phyloP scores from a whole-genome alignment of 2,329 filamentous ascomycete species.

The Aspergillus brunneoviolaceus region DNA sequence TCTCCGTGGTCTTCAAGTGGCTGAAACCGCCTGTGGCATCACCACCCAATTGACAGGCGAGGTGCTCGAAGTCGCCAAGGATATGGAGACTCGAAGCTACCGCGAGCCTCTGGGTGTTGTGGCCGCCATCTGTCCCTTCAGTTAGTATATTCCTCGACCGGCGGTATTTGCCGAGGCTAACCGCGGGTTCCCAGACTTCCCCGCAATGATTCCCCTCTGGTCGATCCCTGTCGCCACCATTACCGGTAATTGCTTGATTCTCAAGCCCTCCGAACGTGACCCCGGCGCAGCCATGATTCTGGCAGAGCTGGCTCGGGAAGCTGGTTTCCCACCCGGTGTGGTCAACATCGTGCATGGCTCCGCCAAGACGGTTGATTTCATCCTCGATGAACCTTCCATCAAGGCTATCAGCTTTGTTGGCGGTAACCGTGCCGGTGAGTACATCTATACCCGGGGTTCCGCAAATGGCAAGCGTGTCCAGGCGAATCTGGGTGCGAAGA shows the following conservation, averaged over 20 bases:
- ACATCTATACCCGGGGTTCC: slow-evolving; percentile 67
- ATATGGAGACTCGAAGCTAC: slow-evolving; percentile 69
- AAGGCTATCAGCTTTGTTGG: slow-evolving; percentile 70
- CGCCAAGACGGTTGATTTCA: slow-evolving; percentile 66
- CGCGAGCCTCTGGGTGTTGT: slow-evolving; percentile 64
- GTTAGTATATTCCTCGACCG: slow-evolving; percentile 40
- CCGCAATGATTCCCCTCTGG: slow-evolving; percentile 70
- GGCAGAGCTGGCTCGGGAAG: slow-evolving; percentile 62
- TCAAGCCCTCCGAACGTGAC: slow-evolving; percentile 67
- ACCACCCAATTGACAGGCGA: slow-evolving; percentile 65
- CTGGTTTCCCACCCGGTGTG: slow-evolving; percentile 64
- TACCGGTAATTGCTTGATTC: slow-evolving; percentile 63
- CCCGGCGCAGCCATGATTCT: slow-evolving; percentile 67
- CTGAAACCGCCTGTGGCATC: slow-evolving; percentile 66
- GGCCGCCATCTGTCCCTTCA: slow-evolving; percentile 66
- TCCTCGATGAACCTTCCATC: slow-evolving; percentile 66
- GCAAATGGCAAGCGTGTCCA: slow-evolving; percentile 69
- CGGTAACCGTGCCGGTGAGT: slow-evolving; percentile 67
- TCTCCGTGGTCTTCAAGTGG: slow-evolving; percentile 64
- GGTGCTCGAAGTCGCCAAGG: slow-evolving; percentile 67
- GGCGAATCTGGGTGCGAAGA: slow-evolving; percentile 69
- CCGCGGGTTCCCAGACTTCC: slow-evolving; percentile 54
- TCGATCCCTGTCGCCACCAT: slow-evolving; percentile 64
- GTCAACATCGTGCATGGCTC: slow-evolving; percentile 67
- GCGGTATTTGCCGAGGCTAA: slow-evolving; percentile 17